phyloP scores from a whole-genome alignment of 2,329 filamentous ascomycete species.

The Colletotrichum plurivorum region DNA sequence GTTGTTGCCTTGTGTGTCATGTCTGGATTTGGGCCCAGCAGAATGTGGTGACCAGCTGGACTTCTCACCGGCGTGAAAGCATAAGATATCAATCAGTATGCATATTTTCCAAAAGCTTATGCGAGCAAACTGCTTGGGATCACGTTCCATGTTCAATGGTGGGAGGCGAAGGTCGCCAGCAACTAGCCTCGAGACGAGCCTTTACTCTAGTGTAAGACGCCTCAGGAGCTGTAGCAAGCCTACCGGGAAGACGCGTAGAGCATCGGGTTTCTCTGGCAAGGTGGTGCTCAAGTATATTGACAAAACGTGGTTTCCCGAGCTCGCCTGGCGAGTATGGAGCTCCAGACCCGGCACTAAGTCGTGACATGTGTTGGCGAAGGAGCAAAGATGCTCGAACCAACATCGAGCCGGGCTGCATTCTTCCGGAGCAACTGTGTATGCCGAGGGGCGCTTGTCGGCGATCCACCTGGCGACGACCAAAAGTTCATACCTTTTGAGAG shows the following conservation, averaged over 20 bases:
- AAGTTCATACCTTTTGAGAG: neutral
- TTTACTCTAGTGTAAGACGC: too few species aligned
- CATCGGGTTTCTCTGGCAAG: neutral
- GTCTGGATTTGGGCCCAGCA: neutral
- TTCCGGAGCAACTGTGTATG: neutral
- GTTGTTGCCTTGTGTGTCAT: neutral
- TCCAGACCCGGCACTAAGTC: too few species aligned
- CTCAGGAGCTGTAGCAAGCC: too few species aligned
- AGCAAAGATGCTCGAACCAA: too few species aligned
- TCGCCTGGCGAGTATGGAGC: too few species aligned
- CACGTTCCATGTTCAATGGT: too few species aligned
- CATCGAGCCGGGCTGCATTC: neutral
- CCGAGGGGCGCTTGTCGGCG: neutral
- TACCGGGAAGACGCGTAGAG: too few species aligned
- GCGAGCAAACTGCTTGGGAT: neutral
- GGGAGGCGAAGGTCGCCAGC: too few species aligned
- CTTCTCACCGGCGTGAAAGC: neutral
- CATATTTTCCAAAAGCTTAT: neutral
- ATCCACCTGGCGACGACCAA: neutral
- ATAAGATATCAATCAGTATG: neutral
- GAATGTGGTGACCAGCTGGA: too few species aligned
- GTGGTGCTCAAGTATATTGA: neutral
- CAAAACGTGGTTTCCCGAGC: neutral
- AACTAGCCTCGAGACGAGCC: too few species aligned
- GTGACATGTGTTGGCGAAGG: too few species aligned